These are phyloP conservation scores for Glarea lozoyensis DNA, from an alignment of 495 filamentous ascomycete species.

Conservation along the genomic window DNA sequence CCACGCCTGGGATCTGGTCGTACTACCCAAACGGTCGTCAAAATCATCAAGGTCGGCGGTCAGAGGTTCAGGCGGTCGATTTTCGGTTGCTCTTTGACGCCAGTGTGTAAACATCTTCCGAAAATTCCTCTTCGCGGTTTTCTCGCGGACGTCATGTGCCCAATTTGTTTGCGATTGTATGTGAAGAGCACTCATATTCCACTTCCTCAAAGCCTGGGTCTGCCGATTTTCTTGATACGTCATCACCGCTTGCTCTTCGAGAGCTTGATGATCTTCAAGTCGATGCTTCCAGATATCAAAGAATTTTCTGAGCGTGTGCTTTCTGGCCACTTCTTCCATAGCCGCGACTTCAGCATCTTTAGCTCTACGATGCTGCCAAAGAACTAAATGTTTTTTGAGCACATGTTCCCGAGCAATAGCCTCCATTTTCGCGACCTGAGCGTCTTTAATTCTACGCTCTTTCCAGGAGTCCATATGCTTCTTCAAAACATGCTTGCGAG, in stretches of 20 bases:
- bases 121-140: slow-evolving; percentile 40
- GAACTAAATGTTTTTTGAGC: too few species aligned
- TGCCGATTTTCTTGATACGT: slow-evolving; percentile 35
- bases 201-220: slow-evolving; percentile 37
- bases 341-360: slow-evolving; percentile 22
- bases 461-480: too few species aligned
- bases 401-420: too few species aligned
- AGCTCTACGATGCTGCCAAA: too few species aligned
- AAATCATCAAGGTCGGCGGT: slow-evolving; percentile 10
- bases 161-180: slow-evolving; percentile 25
- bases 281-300: slow-evolving; percentile 38
- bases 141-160: slow-evolving; percentile 28
- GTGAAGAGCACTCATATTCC: slow-evolving; percentile 33
- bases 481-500: slow-evolving; percentile 25
- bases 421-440: too few species aligned
- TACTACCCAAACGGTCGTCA: slow-evolving; percentile 4
- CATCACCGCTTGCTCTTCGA: slow-evolving; percentile 40
- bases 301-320: slow-evolving; percentile 30
- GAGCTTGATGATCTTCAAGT: slow-evolving; percentile 29
- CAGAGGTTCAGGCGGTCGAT: slow-evolving; percentile 24
- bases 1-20: slow-evolving; percentile 14
- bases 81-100: slow-evolving; percentile 40
- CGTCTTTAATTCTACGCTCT: too few species aligned
- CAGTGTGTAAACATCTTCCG: slow-evolving; percentile 51
- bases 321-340: slow-evolving; percentile 9